phyloP scores from a whole-genome alignment of 2,329 filamentous ascomycete species.

The Fusarium beomiforme region DNA sequence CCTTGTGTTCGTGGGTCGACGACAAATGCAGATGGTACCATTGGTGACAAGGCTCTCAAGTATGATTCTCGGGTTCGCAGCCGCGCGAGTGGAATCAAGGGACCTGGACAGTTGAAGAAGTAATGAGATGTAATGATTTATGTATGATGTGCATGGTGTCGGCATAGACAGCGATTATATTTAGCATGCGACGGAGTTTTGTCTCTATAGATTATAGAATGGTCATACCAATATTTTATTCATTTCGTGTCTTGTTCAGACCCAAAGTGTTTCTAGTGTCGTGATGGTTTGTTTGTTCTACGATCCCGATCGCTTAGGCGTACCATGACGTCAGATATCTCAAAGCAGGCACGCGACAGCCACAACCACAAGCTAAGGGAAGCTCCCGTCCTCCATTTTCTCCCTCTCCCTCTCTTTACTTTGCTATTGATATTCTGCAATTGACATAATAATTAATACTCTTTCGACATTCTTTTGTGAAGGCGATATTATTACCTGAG shows the following conservation, averaged over 20 bases:
- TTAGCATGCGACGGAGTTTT: neutral
- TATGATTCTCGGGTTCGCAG: conserved; percentile 37
- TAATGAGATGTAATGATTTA: neutral
- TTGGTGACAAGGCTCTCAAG: conserved; percentile 24
- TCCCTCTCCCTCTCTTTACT: neutral
- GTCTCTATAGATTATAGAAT: neutral
- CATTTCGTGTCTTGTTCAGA: neutral
- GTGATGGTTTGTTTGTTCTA: neutral
- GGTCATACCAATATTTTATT: neutral
- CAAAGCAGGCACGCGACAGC: conserved; percentile 27
- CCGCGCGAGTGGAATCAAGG: conserved; percentile 20
- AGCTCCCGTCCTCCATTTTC: neutral
- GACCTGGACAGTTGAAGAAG: conserved; percentile 31
- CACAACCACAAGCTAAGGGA: neutral
- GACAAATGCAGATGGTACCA: conserved; percentile 21
- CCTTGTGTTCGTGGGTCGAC: conserved; percentile 37
- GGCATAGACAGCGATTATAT: neutral
- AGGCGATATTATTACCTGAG: neutral
- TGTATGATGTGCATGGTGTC: conserved; percentile 1
- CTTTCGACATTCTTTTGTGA: neutral
- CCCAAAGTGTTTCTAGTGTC: neutral
- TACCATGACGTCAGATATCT: conserved; percentile 25
- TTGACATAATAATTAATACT: neutral
- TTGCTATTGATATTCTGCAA: too few species aligned
- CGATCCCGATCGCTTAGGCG: conserved; percentile 19